Evolutionary conservation across 2,329 filamentous ascomycete species (phyloP).

Genomic region (Chaetomium olivaceum): DNA sequence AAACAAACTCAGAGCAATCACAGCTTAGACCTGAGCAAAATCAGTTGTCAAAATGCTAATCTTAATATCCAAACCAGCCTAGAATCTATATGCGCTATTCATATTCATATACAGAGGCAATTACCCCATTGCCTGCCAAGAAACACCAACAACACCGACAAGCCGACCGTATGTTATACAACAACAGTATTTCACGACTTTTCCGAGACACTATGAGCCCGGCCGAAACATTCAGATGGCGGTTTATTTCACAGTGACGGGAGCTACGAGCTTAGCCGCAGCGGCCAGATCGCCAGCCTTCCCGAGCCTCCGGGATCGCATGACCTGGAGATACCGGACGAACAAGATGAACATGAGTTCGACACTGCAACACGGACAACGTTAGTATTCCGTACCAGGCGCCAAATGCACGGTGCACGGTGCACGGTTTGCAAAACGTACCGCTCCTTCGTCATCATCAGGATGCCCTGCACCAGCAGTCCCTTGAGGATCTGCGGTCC

Average conservation of each 20-base stretch:
- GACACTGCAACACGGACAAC: constrained; percentile 59
- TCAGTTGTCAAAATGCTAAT: not conserved
- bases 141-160: not conserved
- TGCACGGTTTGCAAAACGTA: constrained; percentile 48
- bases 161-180: constrained; percentile 3
- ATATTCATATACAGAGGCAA: constrained; percentile 17
- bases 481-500: constrained; percentile 92
- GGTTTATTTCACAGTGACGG: constrained; percentile 37
- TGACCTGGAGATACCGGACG: constrained; percentile 74
- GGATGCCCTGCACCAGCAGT: constrained; percentile 85
- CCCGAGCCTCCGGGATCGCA: constrained; percentile 69
- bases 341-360: constrained; percentile 86
- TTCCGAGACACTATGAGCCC: not conserved
- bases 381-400: constrained; percentile 20
- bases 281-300: constrained; percentile 66
- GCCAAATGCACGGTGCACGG: not conserved
- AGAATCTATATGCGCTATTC: constrained; percentile 25
- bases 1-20: not conserved
- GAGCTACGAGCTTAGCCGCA: constrained; percentile 50
- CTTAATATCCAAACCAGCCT: not conserved
- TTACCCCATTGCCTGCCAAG: not conserved
- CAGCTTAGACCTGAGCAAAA: not conserved
- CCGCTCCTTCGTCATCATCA: constrained; percentile 99
- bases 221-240: not conserved
- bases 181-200: not conserved